phyloP scores from a whole-genome alignment of 164 flowering plant species.

The Vitis amurensis region DNA sequence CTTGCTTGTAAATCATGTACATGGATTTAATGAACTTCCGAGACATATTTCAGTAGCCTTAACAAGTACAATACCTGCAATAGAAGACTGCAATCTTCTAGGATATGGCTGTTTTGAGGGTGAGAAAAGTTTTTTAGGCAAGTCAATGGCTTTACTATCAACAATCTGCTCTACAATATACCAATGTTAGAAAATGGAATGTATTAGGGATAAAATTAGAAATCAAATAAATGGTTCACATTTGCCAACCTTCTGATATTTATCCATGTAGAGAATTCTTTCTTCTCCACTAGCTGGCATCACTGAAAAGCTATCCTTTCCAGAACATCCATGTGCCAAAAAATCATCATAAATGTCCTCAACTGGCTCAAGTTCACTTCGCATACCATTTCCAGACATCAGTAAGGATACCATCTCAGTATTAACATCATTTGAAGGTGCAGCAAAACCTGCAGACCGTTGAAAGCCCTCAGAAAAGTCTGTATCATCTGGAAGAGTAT shows the following conservation, averaged over 20 bases:
- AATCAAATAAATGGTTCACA: background rate
- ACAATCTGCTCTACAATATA: slow-evolving; percentile 19
- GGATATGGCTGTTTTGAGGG: slow-evolving; percentile 16
- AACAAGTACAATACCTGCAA: slow-evolving; percentile 13
- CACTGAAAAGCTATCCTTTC: background rate
- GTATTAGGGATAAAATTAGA: background rate
- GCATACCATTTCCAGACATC: slow-evolving; percentile 4
- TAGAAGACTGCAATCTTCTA: slow-evolving; percentile 13
- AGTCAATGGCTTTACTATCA: slow-evolving; percentile 4
- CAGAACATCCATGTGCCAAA: background rate
- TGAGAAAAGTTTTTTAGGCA: slow-evolving; percentile 11
- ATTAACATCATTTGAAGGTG: slow-evolving; percentile 11
- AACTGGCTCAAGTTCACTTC: slow-evolving; percentile 7
- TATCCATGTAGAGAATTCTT: background rate
- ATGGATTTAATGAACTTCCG: too few relatives aligned
- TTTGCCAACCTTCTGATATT: background rate
- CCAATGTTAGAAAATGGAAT: too few relatives aligned
- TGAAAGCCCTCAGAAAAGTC: slow-evolving; percentile 16
- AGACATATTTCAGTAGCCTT: background rate
- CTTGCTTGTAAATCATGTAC: too few relatives aligned
- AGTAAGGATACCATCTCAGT: slow-evolving; percentile 3
- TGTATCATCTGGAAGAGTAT: slow-evolving; percentile 2
- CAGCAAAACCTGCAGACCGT: slow-evolving; percentile 1
- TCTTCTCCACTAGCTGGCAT: slow-evolving; percentile 1
- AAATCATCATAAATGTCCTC: slow-evolving; percentile 1